Evolutionary conservation across 352 stramenopile genomes (phyloP), one percentile per base, ranked within the genome.

Genomic region (Phytophthora cryptogea): DNA sequence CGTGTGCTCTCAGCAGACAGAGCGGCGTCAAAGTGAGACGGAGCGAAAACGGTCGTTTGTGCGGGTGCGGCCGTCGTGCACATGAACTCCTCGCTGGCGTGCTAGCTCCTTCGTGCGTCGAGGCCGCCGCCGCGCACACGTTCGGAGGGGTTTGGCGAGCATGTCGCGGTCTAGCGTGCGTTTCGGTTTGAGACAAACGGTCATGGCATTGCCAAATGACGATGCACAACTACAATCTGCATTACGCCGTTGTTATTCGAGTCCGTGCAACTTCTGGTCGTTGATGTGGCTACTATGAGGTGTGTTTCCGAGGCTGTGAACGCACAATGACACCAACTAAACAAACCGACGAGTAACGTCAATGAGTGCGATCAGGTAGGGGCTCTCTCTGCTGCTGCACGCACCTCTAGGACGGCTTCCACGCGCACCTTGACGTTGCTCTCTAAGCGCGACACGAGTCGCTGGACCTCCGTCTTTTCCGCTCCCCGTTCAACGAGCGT

Each of bases 361-460:
- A 54, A 33, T 51, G 26, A 47, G 43, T 44, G 13, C 5, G 39
- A 27, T n/a, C n/a, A n/a, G n/a, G n/a, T n/a, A n/a, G n/a, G n/a
- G n/a, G n/a, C n/a, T n/a, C 33, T 23, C 20, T n/a, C 4, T 41
- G 27, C 26, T 41, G 11, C 7, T 42, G 23, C 27, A 60, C 57
- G 39, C 44, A 88, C 78, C 76, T 88, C 76, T 0, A 85, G 69
- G 14, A 88, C 63, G 8, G 74, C 69, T 30, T 84, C 78, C 16
- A 88, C 65, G 3, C 76, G 78, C 14, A 58, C 50, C 52, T 85
- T 86, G 8, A 88, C 53, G 33, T 68, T 79, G 41, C 51, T 68
- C 54, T 85, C 74, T 8, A 80, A 44, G 17, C 69, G 68, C 31
- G 72, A 66, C 2, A 88, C 37, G 17, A 76, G 54, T n/a, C 63